Percentiles rank a stretch among this genome's conserved stretches.
Conservation (phyloP, 805 yeast species). For the Zygosaccharomyces bailii region DNA sequence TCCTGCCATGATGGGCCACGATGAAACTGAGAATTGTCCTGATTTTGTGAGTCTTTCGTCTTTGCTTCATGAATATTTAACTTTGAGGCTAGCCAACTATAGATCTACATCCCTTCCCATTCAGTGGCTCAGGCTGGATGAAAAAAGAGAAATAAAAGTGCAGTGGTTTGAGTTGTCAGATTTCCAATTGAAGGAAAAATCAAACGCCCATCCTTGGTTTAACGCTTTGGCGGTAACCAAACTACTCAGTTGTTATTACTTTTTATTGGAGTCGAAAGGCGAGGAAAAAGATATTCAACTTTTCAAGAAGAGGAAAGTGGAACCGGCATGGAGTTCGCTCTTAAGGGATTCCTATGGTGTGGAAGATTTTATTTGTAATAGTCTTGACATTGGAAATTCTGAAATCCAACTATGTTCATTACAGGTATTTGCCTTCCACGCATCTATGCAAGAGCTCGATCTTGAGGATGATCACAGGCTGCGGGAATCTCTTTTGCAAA, state of each 20-base stretch:
- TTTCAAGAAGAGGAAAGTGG: constrained; percentile 25
- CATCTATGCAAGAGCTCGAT: constrained; percentile 10
- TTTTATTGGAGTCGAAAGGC: background rate
- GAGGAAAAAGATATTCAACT: constrained; percentile 7
- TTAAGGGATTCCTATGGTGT: constrained; percentile 17
- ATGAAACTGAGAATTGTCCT: constrained; percentile 9
- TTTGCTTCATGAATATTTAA: constrained; percentile 19
- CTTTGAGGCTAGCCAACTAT: constrained; percentile 14
- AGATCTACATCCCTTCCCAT: constrained; percentile 13
- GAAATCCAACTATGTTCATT: constrained; percentile 17
- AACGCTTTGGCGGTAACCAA: constrained; percentile 17
- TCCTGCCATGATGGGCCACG: constrained; percentile 23
- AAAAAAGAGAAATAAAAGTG: background rate
- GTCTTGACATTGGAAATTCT: constrained; percentile 14
- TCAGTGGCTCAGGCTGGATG: constrained; percentile 6
- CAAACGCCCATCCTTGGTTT: constrained; percentile 21
- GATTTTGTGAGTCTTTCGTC: constrained; percentile 6
- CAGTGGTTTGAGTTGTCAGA: constrained; percentile 22
- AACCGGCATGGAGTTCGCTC: constrained; percentile 12
- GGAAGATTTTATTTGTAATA: constrained; percentile 19
- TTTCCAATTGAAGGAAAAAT: constrained; percentile 16
- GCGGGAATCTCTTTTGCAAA: constrained; percentile 13
- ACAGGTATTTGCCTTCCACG: constrained; percentile 23
- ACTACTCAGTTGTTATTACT: constrained; percentile 19
- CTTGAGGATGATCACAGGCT: constrained; percentile 8